phyloP scores from a whole-genome alignment of 1,139 yeast species.

The Zygoascus hellenicus region DNA sequence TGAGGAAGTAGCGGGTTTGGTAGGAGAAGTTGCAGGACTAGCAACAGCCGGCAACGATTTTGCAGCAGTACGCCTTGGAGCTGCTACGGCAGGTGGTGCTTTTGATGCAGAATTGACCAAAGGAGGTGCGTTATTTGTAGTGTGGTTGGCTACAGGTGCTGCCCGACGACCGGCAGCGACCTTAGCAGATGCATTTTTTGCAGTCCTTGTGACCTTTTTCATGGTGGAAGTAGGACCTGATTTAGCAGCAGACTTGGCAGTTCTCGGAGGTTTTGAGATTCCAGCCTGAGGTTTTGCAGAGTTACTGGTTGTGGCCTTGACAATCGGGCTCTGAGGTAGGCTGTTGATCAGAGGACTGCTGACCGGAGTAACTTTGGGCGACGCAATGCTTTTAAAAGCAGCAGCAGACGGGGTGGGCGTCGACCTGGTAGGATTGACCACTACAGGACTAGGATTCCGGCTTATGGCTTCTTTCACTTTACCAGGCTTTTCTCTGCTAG shows the following conservation, averaged over 20 bases:
- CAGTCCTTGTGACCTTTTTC: slow-evolving; percentile 1
- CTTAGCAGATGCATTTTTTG: slow-evolving; percentile 5
- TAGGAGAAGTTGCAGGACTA: background rate
- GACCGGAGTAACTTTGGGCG: no score
- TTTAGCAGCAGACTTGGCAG: slow-evolving; percentile 10
- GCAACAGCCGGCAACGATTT: background rate
- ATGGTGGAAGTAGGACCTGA: slow-evolving; percentile 2
- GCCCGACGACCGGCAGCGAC: slow-evolving; percentile 5
- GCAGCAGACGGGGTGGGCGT: slow-evolving; percentile 1
- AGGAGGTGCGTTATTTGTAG: no score
- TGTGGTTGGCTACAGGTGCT: background rate
- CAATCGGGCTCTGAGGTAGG: no score
- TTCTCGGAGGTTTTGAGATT: slow-evolving; percentile 2
- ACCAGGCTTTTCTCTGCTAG: slow-evolving; percentile 25
- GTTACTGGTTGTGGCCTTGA: background rate
- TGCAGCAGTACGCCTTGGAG: slow-evolving; percentile 3
- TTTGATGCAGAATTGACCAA: background rate
- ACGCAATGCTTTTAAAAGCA: background rate
- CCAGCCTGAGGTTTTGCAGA: background rate
- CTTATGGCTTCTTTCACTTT: slow-evolving; percentile 4
- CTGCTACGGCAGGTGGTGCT: background rate
- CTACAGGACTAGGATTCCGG: background rate
- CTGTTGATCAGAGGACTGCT: no score
- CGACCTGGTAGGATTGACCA: background rate
- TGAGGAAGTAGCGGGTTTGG: slow-evolving; percentile 8